Conservation (phyloP, 2,329 filamentous ascomycete species). For the Aaosphaeria arxii region DNA sequence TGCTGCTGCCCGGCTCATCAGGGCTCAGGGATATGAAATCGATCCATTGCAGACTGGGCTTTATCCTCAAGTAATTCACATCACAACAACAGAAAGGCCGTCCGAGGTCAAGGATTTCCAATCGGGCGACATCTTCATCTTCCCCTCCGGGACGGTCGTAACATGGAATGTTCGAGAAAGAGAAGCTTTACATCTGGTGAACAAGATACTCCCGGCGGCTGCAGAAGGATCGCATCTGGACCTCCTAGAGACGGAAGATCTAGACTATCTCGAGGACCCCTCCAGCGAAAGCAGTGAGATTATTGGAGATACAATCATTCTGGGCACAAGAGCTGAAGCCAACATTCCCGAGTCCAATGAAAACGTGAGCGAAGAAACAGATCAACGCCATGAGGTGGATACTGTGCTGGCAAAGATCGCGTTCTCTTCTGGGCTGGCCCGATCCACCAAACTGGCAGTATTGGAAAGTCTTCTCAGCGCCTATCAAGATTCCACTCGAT, state of each 20-base stretch:
- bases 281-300: conserved; percentile 72
- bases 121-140: conserved; percentile 85
- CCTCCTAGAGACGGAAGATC: conserved; percentile 78
- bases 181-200: conserved; percentile 55
- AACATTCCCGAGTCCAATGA: conserved; percentile 43
- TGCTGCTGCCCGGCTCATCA: conserved; percentile 56
- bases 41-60: conserved; percentile 62
- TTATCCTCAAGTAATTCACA: conserved; percentile 64
- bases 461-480: conserved; percentile 77
- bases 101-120: conserved; percentile 47
- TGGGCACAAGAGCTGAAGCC: conserved; percentile 66
- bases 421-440: conserved; percentile 89
- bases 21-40: conserved; percentile 58
- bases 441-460: conserved; percentile 90
- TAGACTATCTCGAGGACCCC: conserved; percentile 80
- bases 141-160: conserved; percentile 90
- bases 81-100: conserved; percentile 44
- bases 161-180: conserved; percentile 83
- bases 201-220: conserved; percentile 69
- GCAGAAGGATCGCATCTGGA: conserved; percentile 71
- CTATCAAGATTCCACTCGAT: conserved; percentile 83
- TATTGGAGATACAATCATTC: conserved; percentile 81
- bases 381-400: conserved; percentile 45
- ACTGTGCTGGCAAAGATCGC: conserved; percentile 88
- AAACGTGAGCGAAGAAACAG: conserved; percentile 13